Evolutionary conservation across 257 asterid genomes (phyloP), one percentile per base, ranked within the genome.

Genomic region (Paulownia fortunei): DNA sequence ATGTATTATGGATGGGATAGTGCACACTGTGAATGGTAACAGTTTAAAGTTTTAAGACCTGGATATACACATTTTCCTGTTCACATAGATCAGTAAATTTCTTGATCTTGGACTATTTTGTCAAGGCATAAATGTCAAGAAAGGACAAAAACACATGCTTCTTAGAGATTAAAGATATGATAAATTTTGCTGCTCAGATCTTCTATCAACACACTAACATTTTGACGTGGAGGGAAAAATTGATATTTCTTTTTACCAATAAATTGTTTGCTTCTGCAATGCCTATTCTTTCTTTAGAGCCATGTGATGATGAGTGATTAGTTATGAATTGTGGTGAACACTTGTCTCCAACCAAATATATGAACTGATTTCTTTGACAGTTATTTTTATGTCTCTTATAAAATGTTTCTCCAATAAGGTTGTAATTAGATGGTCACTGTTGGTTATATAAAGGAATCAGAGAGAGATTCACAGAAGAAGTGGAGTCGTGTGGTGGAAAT

Each of bases 401-500:
- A 41, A 74, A 41, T 21, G 19, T 66, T 69, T 60, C 59, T 55
- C 55, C 69, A 24, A 30, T 68, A 52, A 69, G 76, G 24, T 64
- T 56, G 32, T 74, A 62, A 56, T 76, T 24, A n/a, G 49, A 56
- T 69, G 52, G 52, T 76, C 61, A n/a, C 51, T 73, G 27, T 65
- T 76, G 62, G 61, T 79, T 76, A 52, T 76, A 44, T 83, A 85
- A 39, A 87, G 99, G 99, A 95, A 88, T 89, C 99, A 39, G 99
- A 95, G 86, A 88, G 99, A 77, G 94, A 90, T 82, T 83, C 91
- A 24, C 82, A 91, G 83, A 93, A 89, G 85, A 93, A 87, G 84
- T 95, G 98, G 99, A 92, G 66, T 76, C 99, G 94, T 68, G 76
- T 88, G 49, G 92, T 88, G 70, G 92, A 93, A 85, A 91, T 93